These are phyloP conservation scores for Diplocarpon rosae DNA, from an alignment of 2,329 filamentous ascomycete genomes.

Conservation along the genomic window DNA sequence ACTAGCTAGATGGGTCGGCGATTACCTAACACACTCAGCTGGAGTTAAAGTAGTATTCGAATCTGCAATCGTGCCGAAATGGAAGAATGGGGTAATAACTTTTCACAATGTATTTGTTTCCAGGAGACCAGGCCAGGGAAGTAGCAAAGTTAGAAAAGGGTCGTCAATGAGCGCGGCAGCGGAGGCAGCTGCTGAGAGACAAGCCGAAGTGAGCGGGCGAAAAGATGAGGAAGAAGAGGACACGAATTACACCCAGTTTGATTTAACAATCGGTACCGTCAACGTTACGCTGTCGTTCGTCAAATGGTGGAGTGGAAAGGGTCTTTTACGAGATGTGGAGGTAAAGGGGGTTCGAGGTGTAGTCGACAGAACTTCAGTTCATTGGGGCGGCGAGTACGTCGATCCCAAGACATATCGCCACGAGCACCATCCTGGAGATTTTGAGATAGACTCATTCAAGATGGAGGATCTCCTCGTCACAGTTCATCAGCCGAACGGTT, in stretches of 20 bases:
- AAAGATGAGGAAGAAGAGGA: slow-evolving; percentile 55
- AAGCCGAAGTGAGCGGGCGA: slow-evolving; percentile 36
- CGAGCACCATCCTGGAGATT: slow-evolving; percentile 81
- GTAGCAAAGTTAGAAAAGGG: slow-evolving; percentile 81
- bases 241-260: slow-evolving; percentile 95
- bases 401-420: slow-evolving; percentile 85
- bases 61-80: slow-evolving; percentile 92
- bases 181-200: slow-evolving; percentile 64
- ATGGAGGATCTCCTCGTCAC: slow-evolving; percentile 89
- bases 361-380: slow-evolving; percentile 76
- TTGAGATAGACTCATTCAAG: slow-evolving; percentile 94
- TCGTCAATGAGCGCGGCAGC: slow-evolving; percentile 77
- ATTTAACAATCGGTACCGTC: slow-evolving; percentile 86
- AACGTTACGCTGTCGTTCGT: slow-evolving; percentile 94
- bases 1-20: slow-evolving; percentile 83
- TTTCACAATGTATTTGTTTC: slow-evolving; percentile 97
- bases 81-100: slow-evolving; percentile 89
- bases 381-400: slow-evolving; percentile 54
- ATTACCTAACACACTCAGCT: slow-evolving; percentile 88
- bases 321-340: slow-evolving; percentile 81
- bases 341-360: slow-evolving; percentile 89
- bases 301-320: slow-evolving; percentile 99
- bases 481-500: slow-evolving; percentile 77
- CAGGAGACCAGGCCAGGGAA: slow-evolving; percentile 69
- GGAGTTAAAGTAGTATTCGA: slow-evolving; percentile 93